A percentile compares a stretch with the other conserved stretches of the same genome.
Conservation (phyloP, 2,329 filamentous ascomycete species). For the Seiridium cupressi region DNA sequence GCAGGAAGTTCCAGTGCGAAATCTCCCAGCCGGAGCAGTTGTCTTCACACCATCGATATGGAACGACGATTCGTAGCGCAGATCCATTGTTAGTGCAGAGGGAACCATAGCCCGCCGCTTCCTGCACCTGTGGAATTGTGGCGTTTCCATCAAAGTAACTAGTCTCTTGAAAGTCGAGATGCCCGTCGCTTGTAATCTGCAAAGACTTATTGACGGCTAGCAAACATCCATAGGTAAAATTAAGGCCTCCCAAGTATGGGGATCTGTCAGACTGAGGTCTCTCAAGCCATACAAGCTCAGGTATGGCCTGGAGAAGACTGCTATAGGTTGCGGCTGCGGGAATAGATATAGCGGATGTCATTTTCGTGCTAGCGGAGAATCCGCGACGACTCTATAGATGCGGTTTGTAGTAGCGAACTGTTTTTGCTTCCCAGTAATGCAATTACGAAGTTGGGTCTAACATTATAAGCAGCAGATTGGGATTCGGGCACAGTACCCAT, state of each 20-base stretch:
- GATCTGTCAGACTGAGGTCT: not conserved
- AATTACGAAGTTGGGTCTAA: not conserved
- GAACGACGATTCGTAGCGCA: slow-evolving; percentile 21
- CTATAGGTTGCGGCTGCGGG: not conserved
- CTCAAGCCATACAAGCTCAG: not conserved
- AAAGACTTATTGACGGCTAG: slow-evolving; percentile 24
- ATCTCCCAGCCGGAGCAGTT: slow-evolving; percentile 28
- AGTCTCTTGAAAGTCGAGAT: slow-evolving; percentile 18
- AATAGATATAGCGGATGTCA: not conserved
- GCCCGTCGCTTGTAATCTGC: slow-evolving; percentile 12
- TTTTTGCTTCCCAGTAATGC: too few relatives aligned
- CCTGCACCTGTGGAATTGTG: slow-evolving; percentile 11
- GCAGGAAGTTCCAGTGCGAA: slow-evolving; percentile 21
- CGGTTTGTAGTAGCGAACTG: too few relatives aligned
- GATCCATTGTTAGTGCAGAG: slow-evolving; percentile 15
- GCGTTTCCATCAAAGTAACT: slow-evolving; percentile 22
- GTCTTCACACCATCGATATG: slow-evolving; percentile 25
- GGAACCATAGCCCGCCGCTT: slow-evolving; percentile 25
- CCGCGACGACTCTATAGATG: too few relatives aligned
- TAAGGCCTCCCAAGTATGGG: slow-evolving; percentile 21
- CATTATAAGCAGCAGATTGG: not conserved
- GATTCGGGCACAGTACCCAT: not conserved
- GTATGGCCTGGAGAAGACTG: not conserved
- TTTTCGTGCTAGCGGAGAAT: not conserved
- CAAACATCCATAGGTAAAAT: slow-evolving; percentile 28